These are phyloP conservation scores for Xylaria sp. DNA, from an alignment of 2,329 filamentous ascomycete species.

Conservation along the genomic window DNA sequence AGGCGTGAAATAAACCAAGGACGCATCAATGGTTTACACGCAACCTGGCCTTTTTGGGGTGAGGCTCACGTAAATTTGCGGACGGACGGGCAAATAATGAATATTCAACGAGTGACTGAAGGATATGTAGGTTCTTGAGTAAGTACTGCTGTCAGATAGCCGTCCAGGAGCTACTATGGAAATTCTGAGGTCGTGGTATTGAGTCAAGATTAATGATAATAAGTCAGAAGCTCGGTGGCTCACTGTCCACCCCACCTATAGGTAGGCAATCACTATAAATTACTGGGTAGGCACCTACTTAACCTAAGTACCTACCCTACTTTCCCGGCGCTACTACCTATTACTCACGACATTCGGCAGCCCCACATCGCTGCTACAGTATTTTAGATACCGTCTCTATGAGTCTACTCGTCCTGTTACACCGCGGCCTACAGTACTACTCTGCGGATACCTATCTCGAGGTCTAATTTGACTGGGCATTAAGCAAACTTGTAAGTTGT, in stretches of 20 bases:
- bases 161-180: conserved; percentile 2
- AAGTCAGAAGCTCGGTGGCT: conserved; percentile 11
- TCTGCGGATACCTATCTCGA: too few species aligned
- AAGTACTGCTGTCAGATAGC: conserved; percentile 8
- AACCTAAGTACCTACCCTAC: not conserved
- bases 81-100: conserved; percentile 2
- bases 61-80: not conserved
- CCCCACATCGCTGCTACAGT: conserved; percentile 9
- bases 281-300: not conserved
- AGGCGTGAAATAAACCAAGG: conserved; percentile 16
- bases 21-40: conserved; percentile 18
- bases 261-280: not conserved
- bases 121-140: conserved; percentile 10
- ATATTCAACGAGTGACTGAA: conserved; percentile 15
- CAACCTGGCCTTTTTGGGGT: conserved; percentile 11
- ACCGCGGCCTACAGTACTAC: not conserved
- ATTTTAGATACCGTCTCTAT: not conserved
- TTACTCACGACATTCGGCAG: conserved; percentile 9
- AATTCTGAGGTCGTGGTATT: conserved; percentile 13
- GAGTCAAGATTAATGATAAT: conserved; percentile 23
- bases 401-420: not conserved
- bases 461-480: too few species aligned
- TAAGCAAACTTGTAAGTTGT: too few species aligned
- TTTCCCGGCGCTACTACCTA: too few species aligned
- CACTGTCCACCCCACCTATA: conserved; percentile 7